Evolutionary conservation across 768 basidiomycete genomes (phyloP).

Genomic region (Myochromella boudieri): DNA sequence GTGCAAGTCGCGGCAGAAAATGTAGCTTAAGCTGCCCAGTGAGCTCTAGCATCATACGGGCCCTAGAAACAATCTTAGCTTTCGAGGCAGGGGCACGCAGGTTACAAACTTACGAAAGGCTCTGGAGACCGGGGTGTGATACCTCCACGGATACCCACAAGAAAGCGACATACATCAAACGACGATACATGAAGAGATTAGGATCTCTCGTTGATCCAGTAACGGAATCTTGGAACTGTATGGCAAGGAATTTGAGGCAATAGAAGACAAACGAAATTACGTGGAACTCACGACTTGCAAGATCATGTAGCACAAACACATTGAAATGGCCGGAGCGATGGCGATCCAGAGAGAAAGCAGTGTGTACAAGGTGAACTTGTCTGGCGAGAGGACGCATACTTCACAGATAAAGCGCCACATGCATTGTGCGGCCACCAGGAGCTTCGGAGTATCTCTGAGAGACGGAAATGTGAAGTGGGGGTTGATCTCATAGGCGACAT

Average conservation of each 20-base stretch:
- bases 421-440: slow-evolving; percentile 1
- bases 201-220: too few relatives aligned
- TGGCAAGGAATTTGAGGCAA: too few relatives aligned
- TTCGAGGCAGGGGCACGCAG: too few relatives aligned
- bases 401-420: slow-evolving; percentile 23
- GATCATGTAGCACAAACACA: slow-evolving; percentile 31
- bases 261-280: too few relatives aligned
- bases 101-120: too few relatives aligned
- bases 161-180: too few relatives aligned
- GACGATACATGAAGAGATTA: too few relatives aligned
- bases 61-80: slow-evolving; percentile 1
- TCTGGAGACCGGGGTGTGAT: too few relatives aligned
- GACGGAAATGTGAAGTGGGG: slow-evolving; percentile 7
- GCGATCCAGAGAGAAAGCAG: slow-evolving; percentile 28
- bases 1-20: slow-evolving; percentile 38
- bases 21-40: slow-evolving; percentile 32
- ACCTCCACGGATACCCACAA: too few relatives aligned
- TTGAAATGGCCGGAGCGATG: slow-evolving; percentile 30
- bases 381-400: slow-evolving; percentile 21
- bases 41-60: slow-evolving; percentile 21
- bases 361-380: slow-evolving; percentile 23
- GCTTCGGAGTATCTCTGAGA: background rate
- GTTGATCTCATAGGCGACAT: slow-evolving; percentile 28
- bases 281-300: slow-evolving; percentile 28
- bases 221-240: slow-evolving; percentile 15